Conservation (phyloP, 2,329 filamentous ascomycete species). For the Aureobasidium sp. region DNA sequence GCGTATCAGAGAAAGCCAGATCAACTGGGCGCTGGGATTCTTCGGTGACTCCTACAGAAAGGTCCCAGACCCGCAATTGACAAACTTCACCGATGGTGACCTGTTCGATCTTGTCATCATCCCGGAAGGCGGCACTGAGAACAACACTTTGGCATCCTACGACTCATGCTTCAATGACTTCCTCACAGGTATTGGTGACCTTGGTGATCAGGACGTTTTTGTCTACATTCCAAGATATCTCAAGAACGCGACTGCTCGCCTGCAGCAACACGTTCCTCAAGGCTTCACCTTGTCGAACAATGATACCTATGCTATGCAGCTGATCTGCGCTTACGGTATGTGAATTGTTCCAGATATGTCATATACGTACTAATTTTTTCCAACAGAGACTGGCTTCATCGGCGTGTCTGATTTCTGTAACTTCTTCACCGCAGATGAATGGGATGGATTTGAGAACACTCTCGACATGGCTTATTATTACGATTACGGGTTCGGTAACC, state of each 20-base stretch:
- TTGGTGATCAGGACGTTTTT: conserved; percentile 38
- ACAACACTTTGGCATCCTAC: conserved; percentile 49
- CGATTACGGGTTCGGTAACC: conserved; percentile 40
- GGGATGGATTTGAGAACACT: conserved; percentile 48
- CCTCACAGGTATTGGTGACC: conserved; percentile 30
- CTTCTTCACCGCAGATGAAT: conserved; percentile 50
- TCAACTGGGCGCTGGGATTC: conserved; percentile 48
- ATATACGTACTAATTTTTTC: background rate
- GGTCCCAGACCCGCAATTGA: conserved; percentile 34
- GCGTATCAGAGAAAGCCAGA: conserved; percentile 49
- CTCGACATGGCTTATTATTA: conserved; percentile 48
- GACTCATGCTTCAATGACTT: conserved; percentile 43
- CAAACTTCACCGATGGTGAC: conserved; percentile 33
- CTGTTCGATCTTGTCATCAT: conserved; percentile 45
- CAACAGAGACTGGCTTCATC: conserved; percentile 39
- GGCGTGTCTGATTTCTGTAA: conserved; percentile 46
- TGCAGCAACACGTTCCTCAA: conserved; percentile 42
- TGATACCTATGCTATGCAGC: conserved; percentile 44
- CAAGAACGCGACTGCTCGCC: conserved; percentile 37
- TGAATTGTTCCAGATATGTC: background rate
- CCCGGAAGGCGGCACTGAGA: conserved; percentile 44
- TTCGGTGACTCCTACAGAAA: conserved; percentile 43
- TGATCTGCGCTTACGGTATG: conserved; percentile 46
- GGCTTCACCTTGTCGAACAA: conserved; percentile 44
- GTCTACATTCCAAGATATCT: conserved; percentile 44